Evolutionary conservation across 176 grass and related monocot species (phyloP).

Genomic region (Phoenix roebelenii): DNA sequence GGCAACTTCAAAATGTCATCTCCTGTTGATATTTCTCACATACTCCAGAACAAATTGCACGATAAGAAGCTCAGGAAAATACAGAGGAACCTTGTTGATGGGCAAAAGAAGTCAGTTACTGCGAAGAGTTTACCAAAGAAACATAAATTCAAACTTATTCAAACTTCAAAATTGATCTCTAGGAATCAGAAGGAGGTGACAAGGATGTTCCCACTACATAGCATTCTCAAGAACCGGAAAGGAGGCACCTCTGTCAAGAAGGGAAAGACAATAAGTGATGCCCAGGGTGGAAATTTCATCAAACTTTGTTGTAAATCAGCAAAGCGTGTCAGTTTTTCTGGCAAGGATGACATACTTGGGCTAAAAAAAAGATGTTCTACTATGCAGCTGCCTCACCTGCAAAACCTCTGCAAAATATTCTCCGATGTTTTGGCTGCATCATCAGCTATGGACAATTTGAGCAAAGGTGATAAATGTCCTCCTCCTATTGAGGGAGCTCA

Average conservation of each 20-base stretch:
- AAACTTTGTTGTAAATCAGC: conserved; percentile 2
- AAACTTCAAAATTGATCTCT: not conserved
- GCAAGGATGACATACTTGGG: not conserved
- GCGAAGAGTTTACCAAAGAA: not conserved
- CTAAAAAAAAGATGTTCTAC: not conserved
- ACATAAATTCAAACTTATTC: not conserved
- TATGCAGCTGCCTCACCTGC: not conserved
- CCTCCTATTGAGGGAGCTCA: not conserved
- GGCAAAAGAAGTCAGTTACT: not conserved
- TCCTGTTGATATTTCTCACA: no score
- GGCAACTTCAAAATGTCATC: no score
- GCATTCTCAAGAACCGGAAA: conserved; percentile 1
- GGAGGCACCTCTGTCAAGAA: not conserved
- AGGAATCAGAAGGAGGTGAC: not conserved
- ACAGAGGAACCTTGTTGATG: not conserved
- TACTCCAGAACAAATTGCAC: not conserved
- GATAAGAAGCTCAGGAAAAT: not conserved
- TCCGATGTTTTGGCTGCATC: conserved; percentile 4
- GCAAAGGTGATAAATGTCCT: not conserved
- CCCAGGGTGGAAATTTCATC: not conserved
- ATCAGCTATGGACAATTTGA: conserved; percentile 1
- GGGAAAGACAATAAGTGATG: not conserved
- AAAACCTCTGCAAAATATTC: not conserved
- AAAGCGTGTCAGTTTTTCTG: conserved; percentile 4
- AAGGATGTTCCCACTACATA: not conserved